Evolutionary conservation across 176 grass and related monocot species (phyloP).

Genomic region (Avena insularis): DNA sequence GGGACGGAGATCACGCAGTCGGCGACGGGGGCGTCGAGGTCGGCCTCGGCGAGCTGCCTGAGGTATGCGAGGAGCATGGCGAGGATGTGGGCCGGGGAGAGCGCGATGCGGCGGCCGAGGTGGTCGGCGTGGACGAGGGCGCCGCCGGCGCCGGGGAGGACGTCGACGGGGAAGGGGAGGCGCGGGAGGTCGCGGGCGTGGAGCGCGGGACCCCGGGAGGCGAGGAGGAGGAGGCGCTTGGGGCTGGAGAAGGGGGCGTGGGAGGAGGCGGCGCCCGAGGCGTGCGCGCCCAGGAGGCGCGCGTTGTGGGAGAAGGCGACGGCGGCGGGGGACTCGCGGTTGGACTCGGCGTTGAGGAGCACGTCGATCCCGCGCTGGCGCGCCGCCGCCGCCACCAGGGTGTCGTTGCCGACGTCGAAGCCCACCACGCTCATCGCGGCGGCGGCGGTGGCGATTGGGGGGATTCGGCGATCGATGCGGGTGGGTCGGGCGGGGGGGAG

Average conservation of each 20-base stretch:
- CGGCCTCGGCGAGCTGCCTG: slow-evolving; percentile 71
- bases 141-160: background rate
- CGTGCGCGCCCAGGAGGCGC: slow-evolving; percentile 61
- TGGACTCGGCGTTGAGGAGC: slow-evolving; percentile 82
- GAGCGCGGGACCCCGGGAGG: slow-evolving; percentile 41
- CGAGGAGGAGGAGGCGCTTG: slow-evolving; percentile 71
- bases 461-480: slow-evolving; percentile 42
- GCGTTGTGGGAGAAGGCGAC: slow-evolving; percentile 79
- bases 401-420: slow-evolving; percentile 93
- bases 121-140: slow-evolving; percentile 51
- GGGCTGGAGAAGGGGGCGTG: slow-evolving; percentile 63
- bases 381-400: slow-evolving; percentile 63
- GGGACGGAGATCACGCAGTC: slow-evolving; percentile 94
- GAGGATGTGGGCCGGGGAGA: slow-evolving; percentile 75
- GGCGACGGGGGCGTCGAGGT: slow-evolving; percentile 57
- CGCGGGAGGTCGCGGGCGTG: slow-evolving; percentile 48
- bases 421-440: slow-evolving; percentile 68
- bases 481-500: background rate
- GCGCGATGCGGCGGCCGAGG: slow-evolving; percentile 58
- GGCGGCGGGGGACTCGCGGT: slow-evolving; percentile 78
- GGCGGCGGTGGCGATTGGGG: background rate
- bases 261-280: slow-evolving; percentile 59
- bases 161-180: slow-evolving; percentile 57
- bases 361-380: slow-evolving; percentile 84
- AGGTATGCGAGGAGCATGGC: slow-evolving; percentile 86